Conservation (phyloP, 495 filamentous ascomycete species). For the Daldinia childiae region DNA sequence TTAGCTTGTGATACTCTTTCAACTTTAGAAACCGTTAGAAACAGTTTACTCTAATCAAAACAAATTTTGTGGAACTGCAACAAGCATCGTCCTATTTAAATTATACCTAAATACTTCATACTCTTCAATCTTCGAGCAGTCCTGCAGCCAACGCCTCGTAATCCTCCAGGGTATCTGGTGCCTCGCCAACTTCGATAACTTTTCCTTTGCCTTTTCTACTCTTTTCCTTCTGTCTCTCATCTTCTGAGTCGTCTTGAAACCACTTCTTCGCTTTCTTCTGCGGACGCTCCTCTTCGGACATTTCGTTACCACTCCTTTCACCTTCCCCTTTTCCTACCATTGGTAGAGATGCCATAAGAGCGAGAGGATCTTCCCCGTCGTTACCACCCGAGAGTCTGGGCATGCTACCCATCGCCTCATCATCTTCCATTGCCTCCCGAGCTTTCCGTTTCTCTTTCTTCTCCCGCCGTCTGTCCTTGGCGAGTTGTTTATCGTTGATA, state of each 20-base stretch:
- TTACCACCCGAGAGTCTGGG: conserved; percentile 43
- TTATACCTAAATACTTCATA: background rate
- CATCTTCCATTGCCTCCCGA: conserved; percentile 68
- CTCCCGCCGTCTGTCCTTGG: conserved; percentile 80
- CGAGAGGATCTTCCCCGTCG: conserved; percentile 60
- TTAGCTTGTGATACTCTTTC: too few relatives aligned
- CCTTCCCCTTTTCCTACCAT: conserved; percentile 51
- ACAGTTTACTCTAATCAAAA: background rate
- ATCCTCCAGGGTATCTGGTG: conserved; percentile 88
- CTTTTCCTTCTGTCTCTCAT: conserved; percentile 56
- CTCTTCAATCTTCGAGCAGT: conserved; percentile 66
- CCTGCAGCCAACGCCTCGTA: conserved; percentile 88
- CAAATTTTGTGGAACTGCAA: conserved; percentile 4
- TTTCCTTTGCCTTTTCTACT: conserved; percentile 58
- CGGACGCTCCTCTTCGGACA: conserved; percentile 52
- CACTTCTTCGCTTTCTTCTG: conserved; percentile 54
- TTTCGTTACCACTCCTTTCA: conserved; percentile 38
- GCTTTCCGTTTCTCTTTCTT: conserved; percentile 88
- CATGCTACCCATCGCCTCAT: conserved; percentile 53
- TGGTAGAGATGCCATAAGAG: conserved; percentile 60
- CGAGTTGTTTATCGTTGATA: conserved; percentile 80
- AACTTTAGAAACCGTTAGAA: too few relatives aligned
- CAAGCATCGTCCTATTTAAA: background rate
- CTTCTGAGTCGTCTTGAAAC: conserved; percentile 55
- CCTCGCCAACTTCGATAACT: conserved; percentile 64